Evolutionary conservation across 331 rosid species (phyloP).

Genomic region (Malus hybrid): DNA sequence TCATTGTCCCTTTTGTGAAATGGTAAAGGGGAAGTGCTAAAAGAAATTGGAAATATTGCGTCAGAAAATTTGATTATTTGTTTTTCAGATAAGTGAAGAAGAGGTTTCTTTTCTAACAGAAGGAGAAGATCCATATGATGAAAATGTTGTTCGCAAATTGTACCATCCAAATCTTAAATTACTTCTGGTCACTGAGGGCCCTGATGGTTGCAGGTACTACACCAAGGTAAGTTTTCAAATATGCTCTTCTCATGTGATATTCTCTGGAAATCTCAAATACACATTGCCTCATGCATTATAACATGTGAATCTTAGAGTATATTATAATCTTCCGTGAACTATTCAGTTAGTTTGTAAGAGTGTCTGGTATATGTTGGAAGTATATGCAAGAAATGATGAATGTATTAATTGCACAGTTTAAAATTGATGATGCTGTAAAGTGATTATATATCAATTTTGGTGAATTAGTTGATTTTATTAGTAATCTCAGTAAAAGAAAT

Average conservation of each 20-base stretch:
- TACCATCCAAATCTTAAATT: conserved; percentile 81
- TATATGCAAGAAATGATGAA: no score
- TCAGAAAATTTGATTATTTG: conserved; percentile 11
- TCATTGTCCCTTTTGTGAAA: conserved; percentile 10
- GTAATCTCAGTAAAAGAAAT: not conserved
- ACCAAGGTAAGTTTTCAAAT: conserved; percentile 55
- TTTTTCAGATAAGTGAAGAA: conserved; percentile 78
- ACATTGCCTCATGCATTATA: not conserved
- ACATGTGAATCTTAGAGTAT: not conserved
- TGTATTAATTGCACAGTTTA: no score
- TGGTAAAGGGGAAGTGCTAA: conserved; percentile 6
- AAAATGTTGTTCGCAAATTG: conserved; percentile 64
- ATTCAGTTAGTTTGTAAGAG: no score
- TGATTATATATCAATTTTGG: not conserved
- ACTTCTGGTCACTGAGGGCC: conserved; percentile 91
- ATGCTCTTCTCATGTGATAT: not conserved
- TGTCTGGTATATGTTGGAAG: no score
- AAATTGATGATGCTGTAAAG: no score
- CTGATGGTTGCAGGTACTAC: conserved; percentile 91
- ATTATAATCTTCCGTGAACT: no score
- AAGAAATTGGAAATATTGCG: not conserved
- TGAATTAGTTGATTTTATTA: not conserved
- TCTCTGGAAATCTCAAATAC: not conserved
- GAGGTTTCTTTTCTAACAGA: conserved; percentile 76
- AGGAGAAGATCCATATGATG: conserved; percentile 88